These are phyloP conservation scores for Sclerotinia trifoliorum DNA, from an alignment of 2,329 filamentous ascomycete species.

Conservation along the genomic window DNA sequence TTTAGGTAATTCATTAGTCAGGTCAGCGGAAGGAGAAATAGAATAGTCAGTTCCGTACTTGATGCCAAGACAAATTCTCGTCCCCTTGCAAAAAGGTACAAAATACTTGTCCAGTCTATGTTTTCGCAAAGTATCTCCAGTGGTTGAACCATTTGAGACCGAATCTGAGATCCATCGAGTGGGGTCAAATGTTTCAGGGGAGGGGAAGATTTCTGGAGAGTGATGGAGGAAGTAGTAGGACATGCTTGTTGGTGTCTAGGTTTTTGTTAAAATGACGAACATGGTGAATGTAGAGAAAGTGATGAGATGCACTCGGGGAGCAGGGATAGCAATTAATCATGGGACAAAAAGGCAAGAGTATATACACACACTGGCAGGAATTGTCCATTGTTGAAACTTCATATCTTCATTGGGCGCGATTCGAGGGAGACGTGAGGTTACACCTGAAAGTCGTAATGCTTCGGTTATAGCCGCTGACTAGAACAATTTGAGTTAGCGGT, in stretches of 20 bases:
- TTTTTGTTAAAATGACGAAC: neutral
- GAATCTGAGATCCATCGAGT: slow-evolving; percentile 10
- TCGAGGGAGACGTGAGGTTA: slow-evolving; percentile 36
- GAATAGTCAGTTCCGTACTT: neutral
- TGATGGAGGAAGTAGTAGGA: slow-evolving; percentile 15
- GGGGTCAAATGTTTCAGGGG: slow-evolving; percentile 14
- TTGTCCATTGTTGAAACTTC: slow-evolving; percentile 28
- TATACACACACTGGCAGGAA: slow-evolving; percentile 33
- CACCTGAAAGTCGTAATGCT: slow-evolving; percentile 4
- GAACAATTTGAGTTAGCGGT: neutral
- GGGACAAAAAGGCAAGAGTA: neutral
- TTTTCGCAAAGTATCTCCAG: neutral
- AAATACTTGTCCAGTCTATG: slow-evolving; percentile 13
- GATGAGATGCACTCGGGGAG: too few species aligned
- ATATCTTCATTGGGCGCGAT: slow-evolving; percentile 33
- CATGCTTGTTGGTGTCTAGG: slow-evolving; percentile 21
- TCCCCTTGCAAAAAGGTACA: slow-evolving; percentile 15
- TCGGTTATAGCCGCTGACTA: slow-evolving; percentile 12
- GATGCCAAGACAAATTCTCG: slow-evolving; percentile 7
- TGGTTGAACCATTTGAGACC: neutral
- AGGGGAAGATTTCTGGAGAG: slow-evolving; percentile 10
- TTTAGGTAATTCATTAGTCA: neutral
- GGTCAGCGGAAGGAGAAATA: neutral
- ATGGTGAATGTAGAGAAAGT: neutral
- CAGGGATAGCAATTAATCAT: neutral